These are phyloP conservation scores for Diaporthe sp. DNA, from an alignment of 2,329 filamentous ascomycete species.

Conservation along the genomic window DNA sequence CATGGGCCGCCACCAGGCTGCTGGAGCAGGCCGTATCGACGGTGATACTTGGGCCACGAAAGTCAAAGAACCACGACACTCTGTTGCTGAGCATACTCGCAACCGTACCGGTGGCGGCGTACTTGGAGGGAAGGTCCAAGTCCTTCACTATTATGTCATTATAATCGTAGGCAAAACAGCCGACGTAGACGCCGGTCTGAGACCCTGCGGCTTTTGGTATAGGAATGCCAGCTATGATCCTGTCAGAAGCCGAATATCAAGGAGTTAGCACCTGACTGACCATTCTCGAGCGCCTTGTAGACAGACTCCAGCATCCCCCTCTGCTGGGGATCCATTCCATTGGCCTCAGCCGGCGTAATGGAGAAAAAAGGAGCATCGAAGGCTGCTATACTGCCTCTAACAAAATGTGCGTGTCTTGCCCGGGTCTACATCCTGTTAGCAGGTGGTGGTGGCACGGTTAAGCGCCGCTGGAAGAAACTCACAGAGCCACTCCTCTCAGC, in stretches of 20 bases:
- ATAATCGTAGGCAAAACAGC: conserved; percentile 48
- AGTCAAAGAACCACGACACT: conserved; percentile 54
- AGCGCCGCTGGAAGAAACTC: conserved; percentile 45
- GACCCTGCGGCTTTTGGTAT: conserved; percentile 30
- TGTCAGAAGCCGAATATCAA: background rate
- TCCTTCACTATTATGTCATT: conserved; percentile 44
- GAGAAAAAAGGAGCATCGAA: conserved; percentile 43
- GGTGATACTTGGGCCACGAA: conserved; percentile 51
- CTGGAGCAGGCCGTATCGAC: conserved; percentile 57
- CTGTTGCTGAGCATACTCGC: conserved; percentile 53
- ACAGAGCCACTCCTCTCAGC: conserved; percentile 48
- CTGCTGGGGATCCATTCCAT: conserved; percentile 41
- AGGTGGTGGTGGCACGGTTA: too few species aligned
- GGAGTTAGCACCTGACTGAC: conserved; percentile 15
- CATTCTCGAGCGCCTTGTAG: conserved; percentile 41
- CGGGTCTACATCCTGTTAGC: conserved; percentile 18
- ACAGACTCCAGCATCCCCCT: conserved; percentile 39
- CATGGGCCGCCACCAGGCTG: conserved; percentile 50
- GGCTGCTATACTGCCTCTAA: conserved; percentile 31
- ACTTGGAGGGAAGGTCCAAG: conserved; percentile 43
- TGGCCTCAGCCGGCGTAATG: conserved; percentile 40
- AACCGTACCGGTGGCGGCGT: conserved; percentile 49
- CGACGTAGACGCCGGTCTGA: conserved; percentile 46
- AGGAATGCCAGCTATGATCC: conserved; percentile 32
- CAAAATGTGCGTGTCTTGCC: conserved; percentile 36